These are phyloP conservation scores for Aspergillus cavernicola DNA, from an alignment of 495 filamentous ascomycete species.

Conservation along the genomic window DNA sequence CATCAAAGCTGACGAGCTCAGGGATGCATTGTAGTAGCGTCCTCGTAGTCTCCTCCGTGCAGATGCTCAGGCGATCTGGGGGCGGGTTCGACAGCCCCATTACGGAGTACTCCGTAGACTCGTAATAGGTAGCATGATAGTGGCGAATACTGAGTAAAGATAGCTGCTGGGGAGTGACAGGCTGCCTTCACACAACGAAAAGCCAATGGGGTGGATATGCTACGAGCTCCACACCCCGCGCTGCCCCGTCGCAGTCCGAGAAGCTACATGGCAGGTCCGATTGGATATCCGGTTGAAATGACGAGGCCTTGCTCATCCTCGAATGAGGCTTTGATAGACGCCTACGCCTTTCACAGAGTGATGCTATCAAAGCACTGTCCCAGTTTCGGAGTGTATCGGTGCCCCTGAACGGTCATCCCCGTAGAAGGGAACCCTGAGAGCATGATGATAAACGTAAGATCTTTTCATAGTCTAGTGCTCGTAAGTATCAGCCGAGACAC, in stretches of 20 bases:
- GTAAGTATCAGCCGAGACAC: background rate
- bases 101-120: too few species aligned
- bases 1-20: background rate
- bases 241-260: constrained; percentile 8
- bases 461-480: background rate
- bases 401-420: background rate
- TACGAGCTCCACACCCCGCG: constrained; percentile 1
- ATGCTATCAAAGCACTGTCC: background rate
- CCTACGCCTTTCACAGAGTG: background rate
- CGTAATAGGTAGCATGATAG: constrained; percentile 10
- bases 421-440: background rate
- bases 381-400: background rate
- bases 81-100: background rate
- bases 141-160: constrained; percentile 5
- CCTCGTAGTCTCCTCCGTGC: background rate
- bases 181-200: background rate
- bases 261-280: constrained; percentile 10
- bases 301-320: background rate
- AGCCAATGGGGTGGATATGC: constrained; percentile 6
- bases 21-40: too few species aligned
- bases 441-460: background rate
- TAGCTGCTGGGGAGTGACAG: background rate
- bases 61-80: background rate
- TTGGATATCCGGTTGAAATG: constrained; percentile 2
- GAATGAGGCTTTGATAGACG: background rate